Evolutionary conservation across 805 yeast species (phyloP).

Genomic region (Schizosaccharomyces cryophilus): DNA sequence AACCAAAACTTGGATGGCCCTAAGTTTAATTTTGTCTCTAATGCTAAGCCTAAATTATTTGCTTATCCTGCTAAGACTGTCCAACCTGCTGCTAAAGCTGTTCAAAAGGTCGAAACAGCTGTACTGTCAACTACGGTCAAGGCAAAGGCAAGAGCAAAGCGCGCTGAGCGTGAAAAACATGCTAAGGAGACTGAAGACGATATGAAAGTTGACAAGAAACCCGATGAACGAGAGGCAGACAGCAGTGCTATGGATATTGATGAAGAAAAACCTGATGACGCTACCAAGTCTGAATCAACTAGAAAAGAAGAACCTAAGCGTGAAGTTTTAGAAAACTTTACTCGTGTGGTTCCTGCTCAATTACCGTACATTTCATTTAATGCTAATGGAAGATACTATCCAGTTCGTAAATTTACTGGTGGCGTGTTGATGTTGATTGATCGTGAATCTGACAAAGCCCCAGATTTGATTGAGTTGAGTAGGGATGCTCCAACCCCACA

Average conservation of each 20-base stretch:
- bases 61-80: conserved; percentile 76
- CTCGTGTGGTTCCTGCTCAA: conserved; percentile 78
- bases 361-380: conserved; percentile 56
- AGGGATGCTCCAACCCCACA: not conserved
- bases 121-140: conserved; percentile 79
- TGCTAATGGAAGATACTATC: conserved; percentile 52
- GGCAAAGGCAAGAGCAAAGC: conserved; percentile 81
- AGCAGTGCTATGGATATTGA: conserved; percentile 8
- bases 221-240: conserved; percentile 6
- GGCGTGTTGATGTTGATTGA: conserved; percentile 16
- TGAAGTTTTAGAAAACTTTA: conserved; percentile 33
- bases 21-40: conserved; percentile 54
- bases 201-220: conserved; percentile 17
- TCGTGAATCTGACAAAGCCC: conserved; percentile 11
- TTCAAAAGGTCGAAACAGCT: conserved; percentile 77
- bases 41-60: conserved; percentile 54
- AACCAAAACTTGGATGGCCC: conserved; percentile 71
- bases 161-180: conserved; percentile 30
- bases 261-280: conserved; percentile 10
- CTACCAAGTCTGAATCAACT: conserved; percentile 17
- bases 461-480: conserved; percentile 1
- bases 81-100: conserved; percentile 53
- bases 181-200: conserved; percentile 19
- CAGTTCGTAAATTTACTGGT: conserved; percentile 36
- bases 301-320: conserved; percentile 9